phyloP scores from a whole-genome alignment of 2,329 filamentous ascomycete genomes.

The Alternaria sp. region DNA sequence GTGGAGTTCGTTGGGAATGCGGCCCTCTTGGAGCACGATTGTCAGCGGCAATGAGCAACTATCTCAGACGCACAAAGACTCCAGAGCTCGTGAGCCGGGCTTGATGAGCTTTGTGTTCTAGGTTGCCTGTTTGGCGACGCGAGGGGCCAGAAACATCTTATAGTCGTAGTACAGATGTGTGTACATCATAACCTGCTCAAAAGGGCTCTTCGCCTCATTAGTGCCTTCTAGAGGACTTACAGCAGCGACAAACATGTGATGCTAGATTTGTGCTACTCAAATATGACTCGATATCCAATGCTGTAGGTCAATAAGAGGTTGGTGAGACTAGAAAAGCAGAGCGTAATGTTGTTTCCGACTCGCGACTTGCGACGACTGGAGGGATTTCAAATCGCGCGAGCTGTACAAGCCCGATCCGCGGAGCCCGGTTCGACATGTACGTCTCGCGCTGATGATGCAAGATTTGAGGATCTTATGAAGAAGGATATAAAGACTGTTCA shows the following conservation, averaged over 20 bases:
- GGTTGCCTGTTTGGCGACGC: background rate
- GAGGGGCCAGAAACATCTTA: constrained; percentile 52
- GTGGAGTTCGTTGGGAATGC: background rate
- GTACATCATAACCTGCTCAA: background rate
- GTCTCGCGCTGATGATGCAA: background rate
- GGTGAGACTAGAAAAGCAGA: background rate
- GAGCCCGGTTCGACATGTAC: background rate
- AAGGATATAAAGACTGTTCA: background rate
- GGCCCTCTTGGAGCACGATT: background rate
- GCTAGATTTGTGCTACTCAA: background rate
- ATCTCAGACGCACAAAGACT: background rate
- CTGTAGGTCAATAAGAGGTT: background rate
- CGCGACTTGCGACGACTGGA: background rate
- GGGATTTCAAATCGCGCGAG: background rate
- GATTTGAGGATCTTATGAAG: background rate
- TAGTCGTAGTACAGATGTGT: constrained; percentile 49
- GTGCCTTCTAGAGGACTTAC: background rate
- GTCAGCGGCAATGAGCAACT: background rate
- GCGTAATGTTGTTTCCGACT: background rate
- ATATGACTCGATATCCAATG: background rate
- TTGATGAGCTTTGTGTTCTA: background rate
- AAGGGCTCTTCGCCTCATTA: background rate
- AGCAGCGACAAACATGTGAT: background rate
- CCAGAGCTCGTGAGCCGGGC: background rate
- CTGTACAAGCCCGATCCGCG: background rate